Evolutionary conservation across 1,284 basidiomycete genomes (phyloP).

Genomic region (Kwoniella shivajii): DNA sequence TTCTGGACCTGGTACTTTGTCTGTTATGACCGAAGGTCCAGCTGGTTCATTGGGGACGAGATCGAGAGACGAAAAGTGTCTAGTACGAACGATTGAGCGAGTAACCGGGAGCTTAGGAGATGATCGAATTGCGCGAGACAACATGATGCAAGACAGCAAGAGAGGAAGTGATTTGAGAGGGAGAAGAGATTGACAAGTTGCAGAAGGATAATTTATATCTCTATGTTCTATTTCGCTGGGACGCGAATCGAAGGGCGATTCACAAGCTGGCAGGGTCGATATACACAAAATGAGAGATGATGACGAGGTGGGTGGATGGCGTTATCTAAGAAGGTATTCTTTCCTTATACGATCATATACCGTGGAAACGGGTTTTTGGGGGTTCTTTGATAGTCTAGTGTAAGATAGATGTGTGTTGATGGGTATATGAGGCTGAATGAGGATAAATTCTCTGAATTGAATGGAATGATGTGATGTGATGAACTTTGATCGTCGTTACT

Average conservation of each 20-base stretch:
- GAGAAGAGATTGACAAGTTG: not conserved
- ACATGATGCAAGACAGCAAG: not conserved
- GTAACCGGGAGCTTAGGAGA: not conserved
- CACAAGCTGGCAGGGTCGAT: too few relatives aligned
- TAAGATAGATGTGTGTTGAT: too few relatives aligned
- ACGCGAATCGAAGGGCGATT: not conserved
- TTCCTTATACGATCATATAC: too few relatives aligned
- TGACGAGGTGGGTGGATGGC: too few relatives aligned
- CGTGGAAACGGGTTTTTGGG: too few relatives aligned
- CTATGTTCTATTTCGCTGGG: not conserved
- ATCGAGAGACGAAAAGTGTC: conserved; percentile 23
- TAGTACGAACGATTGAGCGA: not conserved
- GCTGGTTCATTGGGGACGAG: conserved; percentile 32
- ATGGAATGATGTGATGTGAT: too few relatives aligned
- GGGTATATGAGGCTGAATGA: too few relatives aligned
- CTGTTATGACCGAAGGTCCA: conserved; percentile 23
- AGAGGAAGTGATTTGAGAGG: not conserved
- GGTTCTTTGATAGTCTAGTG: too few relatives aligned
- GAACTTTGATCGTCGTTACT: too few relatives aligned
- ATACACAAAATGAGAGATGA: not conserved
- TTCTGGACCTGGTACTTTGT: conserved; percentile 29
- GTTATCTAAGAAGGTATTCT: too few relatives aligned
- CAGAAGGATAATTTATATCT: not conserved
- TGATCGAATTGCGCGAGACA: conserved; percentile 4
- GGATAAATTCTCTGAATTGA: too few relatives aligned